These are phyloP conservation scores for Eustoma russellianum DNA, from an alignment of 257 asterid genomes.

Conservation along the genomic window DNA sequence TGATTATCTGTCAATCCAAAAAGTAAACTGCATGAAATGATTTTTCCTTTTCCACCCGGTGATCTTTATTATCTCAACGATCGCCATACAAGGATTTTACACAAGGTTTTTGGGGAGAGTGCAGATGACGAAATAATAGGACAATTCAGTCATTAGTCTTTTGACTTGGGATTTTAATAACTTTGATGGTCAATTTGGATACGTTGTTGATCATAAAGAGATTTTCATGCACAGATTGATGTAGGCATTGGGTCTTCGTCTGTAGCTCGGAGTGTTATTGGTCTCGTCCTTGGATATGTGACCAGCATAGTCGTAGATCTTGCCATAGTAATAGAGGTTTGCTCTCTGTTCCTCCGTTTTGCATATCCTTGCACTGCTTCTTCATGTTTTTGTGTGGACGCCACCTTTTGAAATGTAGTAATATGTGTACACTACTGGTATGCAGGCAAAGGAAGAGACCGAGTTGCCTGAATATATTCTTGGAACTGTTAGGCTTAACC, in stretches of 20 bases:
- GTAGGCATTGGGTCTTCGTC: slow-evolving; percentile 98
- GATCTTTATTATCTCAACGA: no score
- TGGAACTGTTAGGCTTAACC: slow-evolving; percentile 85
- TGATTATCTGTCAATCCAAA: background rate
- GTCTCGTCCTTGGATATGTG: slow-evolving; percentile 92
- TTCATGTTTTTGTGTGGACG: no score
- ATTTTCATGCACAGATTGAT: slow-evolving; percentile 60
- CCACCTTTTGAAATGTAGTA: no score
- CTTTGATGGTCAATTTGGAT: no score
- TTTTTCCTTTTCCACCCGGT: no score
- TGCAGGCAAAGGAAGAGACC: slow-evolving; percentile 73
- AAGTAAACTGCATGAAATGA: no score
- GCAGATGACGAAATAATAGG: no score
- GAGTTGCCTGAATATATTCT: slow-evolving; percentile 94
- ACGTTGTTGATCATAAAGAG: background rate
- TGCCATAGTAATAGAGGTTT: slow-evolving; percentile 82
- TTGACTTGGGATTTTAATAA: no score
- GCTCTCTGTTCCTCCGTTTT: slow-evolving; percentile 12
- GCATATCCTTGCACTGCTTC: no score
- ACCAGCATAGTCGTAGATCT: slow-evolving; percentile 93
- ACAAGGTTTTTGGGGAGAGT: no score
- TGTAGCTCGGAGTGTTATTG: slow-evolving; percentile 85
- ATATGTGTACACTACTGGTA: slow-evolving; percentile 4
- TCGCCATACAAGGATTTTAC: no score
- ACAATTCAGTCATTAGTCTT: no score